A percentile compares a stretch with the other conserved stretches of the same genome.
These are phyloP conservation scores for Tuber brumale DNA, from an alignment of 495 filamentous ascomycete genomes.

Conservation along the genomic window DNA sequence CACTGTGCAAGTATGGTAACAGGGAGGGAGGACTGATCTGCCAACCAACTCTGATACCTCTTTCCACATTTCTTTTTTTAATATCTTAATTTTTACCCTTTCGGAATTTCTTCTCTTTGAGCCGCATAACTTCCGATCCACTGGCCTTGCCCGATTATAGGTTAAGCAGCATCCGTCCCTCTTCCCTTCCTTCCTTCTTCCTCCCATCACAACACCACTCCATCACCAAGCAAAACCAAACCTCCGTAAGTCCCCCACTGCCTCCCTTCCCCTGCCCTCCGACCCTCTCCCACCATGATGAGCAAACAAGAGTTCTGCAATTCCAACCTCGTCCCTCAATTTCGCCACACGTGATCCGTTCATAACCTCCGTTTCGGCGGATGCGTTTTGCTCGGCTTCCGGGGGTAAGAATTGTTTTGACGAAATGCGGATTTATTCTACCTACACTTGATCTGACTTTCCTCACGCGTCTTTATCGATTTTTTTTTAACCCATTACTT, in stretches of 20 bases:
- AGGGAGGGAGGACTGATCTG: not conserved
- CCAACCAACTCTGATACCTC: not conserved
- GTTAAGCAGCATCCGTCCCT: not conserved
- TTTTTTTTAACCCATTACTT: not conserved
- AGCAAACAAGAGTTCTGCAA: constrained; percentile 4
- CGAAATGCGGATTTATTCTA: constrained; percentile 1
- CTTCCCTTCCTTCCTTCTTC: not conserved
- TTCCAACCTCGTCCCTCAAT: constrained; percentile 3
- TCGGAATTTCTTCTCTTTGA: not conserved
- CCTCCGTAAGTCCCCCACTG: not conserved
- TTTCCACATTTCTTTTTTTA: not conserved
- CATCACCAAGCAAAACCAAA: not conserved
- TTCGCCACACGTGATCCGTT: not conserved
- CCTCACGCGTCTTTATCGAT: not conserved
- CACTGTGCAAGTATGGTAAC: not conserved
- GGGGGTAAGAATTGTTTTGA: not conserved
- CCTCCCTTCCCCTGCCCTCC: not conserved
- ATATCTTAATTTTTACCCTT: not conserved
- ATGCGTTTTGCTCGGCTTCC: not conserved
- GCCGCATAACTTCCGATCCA: not conserved
- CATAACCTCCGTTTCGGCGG: constrained; percentile 4
- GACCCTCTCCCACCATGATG: not conserved
- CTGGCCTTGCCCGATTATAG: not conserved
- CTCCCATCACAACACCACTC: not conserved
- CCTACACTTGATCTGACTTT: constrained; percentile 4